A percentile compares a stretch with the other conserved stretches of the same genome.
phyloP scores from a whole-genome alignment of 805 yeast species.

The Scheffersomyces coipomensis region DNA sequence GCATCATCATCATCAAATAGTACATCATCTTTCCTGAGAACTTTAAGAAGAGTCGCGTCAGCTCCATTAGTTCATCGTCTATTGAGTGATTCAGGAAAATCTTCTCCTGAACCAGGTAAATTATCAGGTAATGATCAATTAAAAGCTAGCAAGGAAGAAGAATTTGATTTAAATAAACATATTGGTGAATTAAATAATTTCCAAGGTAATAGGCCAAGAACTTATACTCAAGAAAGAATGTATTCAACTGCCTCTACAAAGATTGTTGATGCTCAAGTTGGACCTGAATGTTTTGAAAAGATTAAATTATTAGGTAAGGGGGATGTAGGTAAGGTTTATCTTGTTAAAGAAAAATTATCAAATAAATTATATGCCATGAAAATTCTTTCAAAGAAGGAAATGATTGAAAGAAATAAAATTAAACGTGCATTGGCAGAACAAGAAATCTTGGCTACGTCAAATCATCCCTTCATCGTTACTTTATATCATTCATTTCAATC shows the following conservation, averaged over 20 bases:
- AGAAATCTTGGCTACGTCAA: slow-evolving; percentile 90
- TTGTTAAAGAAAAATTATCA: slow-evolving; percentile 79
- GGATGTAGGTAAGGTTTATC: slow-evolving; percentile 94
- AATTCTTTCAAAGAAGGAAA: slow-evolving; percentile 83
- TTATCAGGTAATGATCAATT: background rate
- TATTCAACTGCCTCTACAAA: slow-evolving; percentile 76
- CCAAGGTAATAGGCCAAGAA: slow-evolving; percentile 33
- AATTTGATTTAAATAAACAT: slow-evolving; percentile 40
- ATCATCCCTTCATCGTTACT: slow-evolving; percentile 96
- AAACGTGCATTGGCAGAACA: slow-evolving; percentile 96
- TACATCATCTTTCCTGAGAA: slow-evolving; percentile 16
- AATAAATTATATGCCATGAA: slow-evolving; percentile 88
- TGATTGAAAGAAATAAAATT: slow-evolving; percentile 92
- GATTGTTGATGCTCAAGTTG: slow-evolving; percentile 74
- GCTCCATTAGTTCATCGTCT: slow-evolving; percentile 63
- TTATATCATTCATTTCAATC: slow-evolving; percentile 95
- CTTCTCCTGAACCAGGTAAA: slow-evolving; percentile 10
- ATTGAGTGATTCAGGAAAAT: slow-evolving; percentile 18
- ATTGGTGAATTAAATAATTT: slow-evolving; percentile 39
- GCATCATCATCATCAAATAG: no score
- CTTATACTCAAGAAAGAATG: slow-evolving; percentile 50
- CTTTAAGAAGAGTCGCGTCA: slow-evolving; percentile 75
- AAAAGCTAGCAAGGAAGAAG: slow-evolving; percentile 31
- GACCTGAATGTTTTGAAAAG: slow-evolving; percentile 85
- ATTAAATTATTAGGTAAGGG: slow-evolving; percentile 92